Evolutionary conservation across 2,329 filamentous ascomycete genomes (phyloP), one percentile per base, ranked within the genome.

Genomic region (Fusarium lyarnte): DNA sequence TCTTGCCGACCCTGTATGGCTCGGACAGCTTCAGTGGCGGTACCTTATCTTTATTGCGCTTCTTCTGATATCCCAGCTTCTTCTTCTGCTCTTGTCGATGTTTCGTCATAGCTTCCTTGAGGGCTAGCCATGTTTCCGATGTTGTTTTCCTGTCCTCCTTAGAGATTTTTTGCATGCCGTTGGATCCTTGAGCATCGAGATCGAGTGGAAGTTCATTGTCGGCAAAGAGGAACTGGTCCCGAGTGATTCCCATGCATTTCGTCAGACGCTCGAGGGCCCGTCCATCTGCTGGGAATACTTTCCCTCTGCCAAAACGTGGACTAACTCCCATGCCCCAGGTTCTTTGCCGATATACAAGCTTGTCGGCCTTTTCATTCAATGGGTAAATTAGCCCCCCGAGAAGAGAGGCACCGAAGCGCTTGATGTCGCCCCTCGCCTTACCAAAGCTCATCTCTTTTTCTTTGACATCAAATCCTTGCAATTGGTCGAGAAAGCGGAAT

Each of bases 331-430:
- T 14, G 33, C 33, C 31, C 62, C 62, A 43, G 35, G 52, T 46
- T 27, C n/a, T 41, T 17, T 36, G 17, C 21, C 33, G 12, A 36
- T 58, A 51, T 19, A 23, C 13, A 17, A 46, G n/a, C 4, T 33
- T 19, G 16, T 29, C 21, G 5, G 25, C 3, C 4, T 39, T 27
- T 1, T 57, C n/a, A 53, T 76, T 76, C 1, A n/a, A 41, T 29
- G 71, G 64, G 31, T 59, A 42, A 23, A 77, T 70, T 9, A 69
- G 46, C 12, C 59, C 42, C 29, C 46, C 23, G 23, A 77, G 41
- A 17, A 77, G 46, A 13, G 71, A 77, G 19, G 76, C 65, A 8
- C 74, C 74, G n/a, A 77, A 62, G 10, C 76, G 74, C 58, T 74
- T 77, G 17, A 77, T 52, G 41, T 77, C 76, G 1, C 74, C 69